Base-by-base conservation (phyloP, 2,329 filamentous ascomycete species). In the Colletotrichum godetiae region DNA sequence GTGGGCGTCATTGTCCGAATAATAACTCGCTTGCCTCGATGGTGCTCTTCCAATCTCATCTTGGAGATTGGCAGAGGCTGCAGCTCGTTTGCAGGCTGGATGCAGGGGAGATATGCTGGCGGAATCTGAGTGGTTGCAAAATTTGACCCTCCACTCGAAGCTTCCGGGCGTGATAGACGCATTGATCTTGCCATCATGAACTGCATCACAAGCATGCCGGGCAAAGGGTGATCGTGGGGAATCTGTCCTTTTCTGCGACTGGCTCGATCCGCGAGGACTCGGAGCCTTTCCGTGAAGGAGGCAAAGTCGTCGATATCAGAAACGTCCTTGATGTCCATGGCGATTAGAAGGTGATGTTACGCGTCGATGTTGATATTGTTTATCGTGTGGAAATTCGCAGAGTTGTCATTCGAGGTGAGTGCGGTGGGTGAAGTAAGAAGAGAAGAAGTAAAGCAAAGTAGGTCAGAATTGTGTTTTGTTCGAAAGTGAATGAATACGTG, bases 41-140 rank as follows among this genome's bases (percentile, higher is more conserved):
- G 80, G 27, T 81, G 78, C 10, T 75, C 77, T 59, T 80, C 78
- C 7, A 82, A 77, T 35, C 55, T 76, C 80, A 83, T 81, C 13
- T 76, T 67, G 3, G 77, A 76, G 55, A 82, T 78, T 42, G 69
- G 62, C 22, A 82, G 69, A 8, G 75, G 73, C 22, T 73, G 12
- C 4, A 82, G 78, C 12, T 78, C 70, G 15, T 69, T 33, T 0
- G 69, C 12, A 0, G 75, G 33, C 12, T 60, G 77, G 3, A 74
- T 52, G 64, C 80, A 79, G 4, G 80, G 80, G 3, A 67, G 53
- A 15, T 81, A 81, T 6, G 60, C 35, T 4, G 55, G n/a, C 5
- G 67, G 60, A n/a, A 71, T 15, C 13, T 60, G 52, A 11, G 60
- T 52, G 12, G 71, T 61, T 15, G 75, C 46, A 27, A 27, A 8